Percentiles rank a stretch among this genome's conserved stretches.
These are phyloP conservation scores for Stenocarpella maydis DNA, from an alignment of 2,329 filamentous ascomycete genomes.

Conservation along the genomic window DNA sequence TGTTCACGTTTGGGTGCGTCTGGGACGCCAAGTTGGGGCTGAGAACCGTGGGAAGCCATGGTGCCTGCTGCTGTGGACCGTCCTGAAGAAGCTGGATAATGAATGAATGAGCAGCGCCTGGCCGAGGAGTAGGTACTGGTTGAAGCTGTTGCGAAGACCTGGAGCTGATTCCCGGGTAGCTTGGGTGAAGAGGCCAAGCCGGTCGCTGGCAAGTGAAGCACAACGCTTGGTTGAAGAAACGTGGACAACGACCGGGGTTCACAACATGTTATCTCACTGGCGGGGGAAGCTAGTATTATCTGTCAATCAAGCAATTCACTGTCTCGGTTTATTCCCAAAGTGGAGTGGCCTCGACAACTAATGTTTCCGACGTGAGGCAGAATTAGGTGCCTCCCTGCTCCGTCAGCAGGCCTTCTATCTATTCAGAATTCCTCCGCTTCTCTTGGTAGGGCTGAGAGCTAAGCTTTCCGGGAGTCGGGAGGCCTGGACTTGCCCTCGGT, in stretches of 20 bases:
- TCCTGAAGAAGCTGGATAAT: background rate
- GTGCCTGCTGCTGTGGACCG: background rate
- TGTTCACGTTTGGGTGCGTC: constrained; percentile 17
- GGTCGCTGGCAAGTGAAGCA: no score
- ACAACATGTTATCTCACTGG: background rate
- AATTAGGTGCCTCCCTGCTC: background rate
- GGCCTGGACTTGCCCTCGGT: constrained; percentile 5
- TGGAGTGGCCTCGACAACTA: background rate
- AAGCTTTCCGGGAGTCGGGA: constrained; percentile 26
- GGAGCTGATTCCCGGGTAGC: background rate
- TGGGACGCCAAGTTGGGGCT: constrained; percentile 2
- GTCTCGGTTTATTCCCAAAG: background rate
- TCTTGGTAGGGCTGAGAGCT: constrained; percentile 26
- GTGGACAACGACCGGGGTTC: background rate
- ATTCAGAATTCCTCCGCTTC: background rate
- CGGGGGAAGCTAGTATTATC: background rate
- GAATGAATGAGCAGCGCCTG: constrained; percentile 16
- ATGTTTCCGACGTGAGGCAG: background rate
- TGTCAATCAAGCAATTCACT: background rate
- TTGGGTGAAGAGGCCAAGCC: background rate
- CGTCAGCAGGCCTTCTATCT: background rate
- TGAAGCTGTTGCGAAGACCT: constrained; percentile 2
- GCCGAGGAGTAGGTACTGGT: background rate
- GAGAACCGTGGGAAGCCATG: constrained; percentile 21
- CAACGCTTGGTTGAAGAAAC: background rate